Percentiles rank a stretch among this genome's conserved stretches.
These are phyloP conservation scores for Rosa lucieae DNA, from an alignment of 306 rosid genomes.

Conservation along the genomic window DNA sequence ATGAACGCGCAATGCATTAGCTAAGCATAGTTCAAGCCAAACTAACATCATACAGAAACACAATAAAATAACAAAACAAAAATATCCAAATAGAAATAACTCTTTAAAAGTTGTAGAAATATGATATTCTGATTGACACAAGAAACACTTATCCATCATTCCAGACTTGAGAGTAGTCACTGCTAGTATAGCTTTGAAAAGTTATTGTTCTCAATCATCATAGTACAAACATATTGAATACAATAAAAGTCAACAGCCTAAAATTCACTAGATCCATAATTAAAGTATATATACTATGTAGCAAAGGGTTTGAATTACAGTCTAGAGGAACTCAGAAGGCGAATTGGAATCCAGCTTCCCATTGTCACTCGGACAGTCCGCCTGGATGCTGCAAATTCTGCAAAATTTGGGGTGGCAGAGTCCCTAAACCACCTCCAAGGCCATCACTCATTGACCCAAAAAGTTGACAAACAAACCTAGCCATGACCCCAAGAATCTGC, in stretches of 20 bases:
- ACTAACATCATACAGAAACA: no score
- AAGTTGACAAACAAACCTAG: slow-evolving; percentile 70
- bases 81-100: neutral
- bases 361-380: slow-evolving; percentile 57
- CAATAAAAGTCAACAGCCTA: neutral
- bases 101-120: neutral
- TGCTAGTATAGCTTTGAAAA: neutral
- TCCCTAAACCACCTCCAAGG: slow-evolving; percentile 21
- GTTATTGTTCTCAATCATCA: slow-evolving; percentile 5
- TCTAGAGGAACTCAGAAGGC: slow-evolving; percentile 75
- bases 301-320: neutral
- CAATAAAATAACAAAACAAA: no score
- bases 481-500: slow-evolving; percentile 81
- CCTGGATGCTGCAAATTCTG: slow-evolving; percentile 74
- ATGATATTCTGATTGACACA: neutral
- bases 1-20: no score
- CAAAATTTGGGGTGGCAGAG: slow-evolving; percentile 72
- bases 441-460: slow-evolving; percentile 73
- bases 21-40: no score
- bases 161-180: slow-evolving; percentile 1
- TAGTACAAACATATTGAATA: neutral
- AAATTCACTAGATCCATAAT: no score
- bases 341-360: slow-evolving; percentile 83
- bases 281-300: no score
- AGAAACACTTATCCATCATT: slow-evolving; percentile 10